Base-by-base conservation (phyloP, 306 rosid species). In the Boehmeria nivea region DNA sequence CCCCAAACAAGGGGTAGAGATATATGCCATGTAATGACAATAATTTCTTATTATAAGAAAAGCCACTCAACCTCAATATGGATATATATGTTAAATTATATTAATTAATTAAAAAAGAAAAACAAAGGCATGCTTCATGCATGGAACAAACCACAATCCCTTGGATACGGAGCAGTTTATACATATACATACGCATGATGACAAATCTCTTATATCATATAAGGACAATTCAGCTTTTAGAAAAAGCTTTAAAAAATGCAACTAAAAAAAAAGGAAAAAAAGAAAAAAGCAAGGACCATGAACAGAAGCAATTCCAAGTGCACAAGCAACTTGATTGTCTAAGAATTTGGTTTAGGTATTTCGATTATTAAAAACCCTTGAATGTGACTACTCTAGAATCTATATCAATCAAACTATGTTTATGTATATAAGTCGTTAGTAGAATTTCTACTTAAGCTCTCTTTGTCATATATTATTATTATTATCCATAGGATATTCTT, bases 51-150 rank as follows among this genome's bases (percentile, higher is more conserved):
- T 31, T 31, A 10, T 31, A 31, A 31, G 5, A 31, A 1, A 31
- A 31, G 36, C 36, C 5, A 31, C 36, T 31, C 1, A 31, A 31
- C 9, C 5, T 2, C 5, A 4, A 31, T 31, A 31, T 31, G 9
- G 5, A 31, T 31, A 31, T 31, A 31, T 31, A 31, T 1, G 9
- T 2, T 31, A 31, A 6, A 10, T 31, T 10, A 40, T 8, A 11
- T 40, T 40, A 40, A 40, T 40, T 40, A 40, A n/a, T n/a, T 31
- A 31, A 10, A 10, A 31, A 40, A 40, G n/a, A 40, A 21, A 40
- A 21, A 39, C 16, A 22, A 38, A 57, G 61, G 61, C 61, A 40
- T 57, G 61, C 48, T 57, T 57, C 61, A 57, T 38, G 61, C 61
- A 38, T 15, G 19, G 20, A 39, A 52, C 24, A 12, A 20, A 55